phyloP scores from a whole-genome alignment of 352 stramenopile genomes.

The Globisporangium recalcitrans region DNA sequence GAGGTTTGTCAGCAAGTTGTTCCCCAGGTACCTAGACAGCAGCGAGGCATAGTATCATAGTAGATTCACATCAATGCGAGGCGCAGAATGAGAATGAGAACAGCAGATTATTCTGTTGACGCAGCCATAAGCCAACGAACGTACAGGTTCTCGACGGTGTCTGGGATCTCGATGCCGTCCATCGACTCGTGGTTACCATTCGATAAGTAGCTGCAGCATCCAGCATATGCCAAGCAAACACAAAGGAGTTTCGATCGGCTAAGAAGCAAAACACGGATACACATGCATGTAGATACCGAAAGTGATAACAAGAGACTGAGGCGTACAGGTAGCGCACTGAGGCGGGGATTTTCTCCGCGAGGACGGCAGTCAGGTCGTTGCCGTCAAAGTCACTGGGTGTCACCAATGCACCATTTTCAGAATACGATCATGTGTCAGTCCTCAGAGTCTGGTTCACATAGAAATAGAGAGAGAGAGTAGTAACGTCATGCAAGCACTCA shows the following conservation, averaged over 20 bases:
- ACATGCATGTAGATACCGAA: neutral
- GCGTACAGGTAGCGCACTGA: constrained; percentile 4
- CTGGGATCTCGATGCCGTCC: neutral
- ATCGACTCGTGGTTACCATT: neutral
- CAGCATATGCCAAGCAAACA: neutral
- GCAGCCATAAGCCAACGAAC: too few species aligned
- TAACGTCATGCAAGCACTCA: too few species aligned
- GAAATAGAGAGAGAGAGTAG: too few species aligned
- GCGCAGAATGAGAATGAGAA: too few species aligned
- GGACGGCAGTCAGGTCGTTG: constrained; percentile 2
- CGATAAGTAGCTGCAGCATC: neutral
- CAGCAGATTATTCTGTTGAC: too few species aligned
- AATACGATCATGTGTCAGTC: neutral
- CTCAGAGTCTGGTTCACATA: too few species aligned
- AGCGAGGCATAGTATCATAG: too few species aligned
- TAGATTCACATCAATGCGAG: too few species aligned
- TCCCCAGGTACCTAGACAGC: neutral
- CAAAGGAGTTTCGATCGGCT: neutral
- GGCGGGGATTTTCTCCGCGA: neutral
- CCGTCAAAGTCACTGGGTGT: neutral
- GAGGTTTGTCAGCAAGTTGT: neutral
- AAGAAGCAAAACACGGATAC: too few species aligned
- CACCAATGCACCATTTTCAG: too few species aligned
- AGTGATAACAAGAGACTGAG: neutral
- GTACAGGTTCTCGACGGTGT: neutral